Base-by-base conservation (phyloP, 2,329 filamentous ascomycete genomes). In the Calonectria henricotiae region DNA sequence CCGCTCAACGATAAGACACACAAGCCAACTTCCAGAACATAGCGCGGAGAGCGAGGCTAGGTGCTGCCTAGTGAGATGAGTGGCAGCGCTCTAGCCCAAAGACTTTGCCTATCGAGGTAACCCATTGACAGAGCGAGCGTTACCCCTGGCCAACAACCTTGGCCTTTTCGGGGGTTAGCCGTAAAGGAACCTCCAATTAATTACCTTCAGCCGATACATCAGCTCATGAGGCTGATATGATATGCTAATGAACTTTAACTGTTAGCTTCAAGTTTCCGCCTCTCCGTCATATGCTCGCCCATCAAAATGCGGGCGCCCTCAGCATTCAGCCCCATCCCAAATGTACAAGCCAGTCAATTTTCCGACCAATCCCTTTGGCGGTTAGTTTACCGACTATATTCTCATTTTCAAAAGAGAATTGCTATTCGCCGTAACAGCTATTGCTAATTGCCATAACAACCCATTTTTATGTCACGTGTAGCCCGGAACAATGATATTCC, bases 201-300 rank as follows among this genome's bases (percentile, higher is more conserved):
- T 1, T 62, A 20, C 64, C 61, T 30, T 64, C 63, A 11, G 64
- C 60, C 27, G 67, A 37, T 12, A 71, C 54, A n/a, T 64, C 54
- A 58, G 20, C 51, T 25, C 51, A 58, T 20, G 32, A 23, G 51
- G 39, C 12, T 25, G 51, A 58, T 32, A 39, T 39, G 51, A 58
- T 58, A 27, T 58, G 35, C 51, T 58, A 58, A 25, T 11, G 20
- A 58, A 58, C 51, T 35, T 32, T 41, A 58, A 58, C 20, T 23
- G 51, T 23, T 58, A 58, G 20, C 30, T 12, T 39, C 35, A 39
- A 27, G 25, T 15, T 11, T 58, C 51, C 51, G 32, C 51, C 32
- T 55, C 32, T 32, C 35, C 51, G 27, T 11, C 25, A 11, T 51
- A 51, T 51, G 25, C 32, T 58, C 13, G 35, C 35, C 32, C 35